These are phyloP conservation scores for Sordaria brevicollis DNA, from an alignment of 495 filamentous ascomycete genomes.

Conservation along the genomic window DNA sequence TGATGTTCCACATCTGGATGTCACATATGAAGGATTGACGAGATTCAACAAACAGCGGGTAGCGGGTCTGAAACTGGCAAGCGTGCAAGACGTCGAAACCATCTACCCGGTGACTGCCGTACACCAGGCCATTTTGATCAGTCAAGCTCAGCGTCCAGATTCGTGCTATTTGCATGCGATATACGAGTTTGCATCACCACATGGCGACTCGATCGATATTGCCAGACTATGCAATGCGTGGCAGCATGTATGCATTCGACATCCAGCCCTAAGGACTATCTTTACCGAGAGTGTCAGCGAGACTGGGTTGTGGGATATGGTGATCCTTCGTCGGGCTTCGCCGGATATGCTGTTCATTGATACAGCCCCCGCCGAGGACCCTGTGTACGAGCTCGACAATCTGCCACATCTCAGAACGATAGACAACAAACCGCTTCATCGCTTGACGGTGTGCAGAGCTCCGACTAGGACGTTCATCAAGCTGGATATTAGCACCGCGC, in stretches of 20 bases:
- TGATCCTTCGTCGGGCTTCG: slow-evolving; percentile 30
- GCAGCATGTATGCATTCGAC: slow-evolving; percentile 28
- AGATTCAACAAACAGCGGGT: slow-evolving; percentile 41
- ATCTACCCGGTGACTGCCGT: slow-evolving; percentile 57
- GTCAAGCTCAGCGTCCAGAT: slow-evolving; percentile 43
- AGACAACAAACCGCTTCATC: slow-evolving; percentile 31
- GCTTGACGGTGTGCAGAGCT: slow-evolving; percentile 35
- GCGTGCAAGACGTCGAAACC: slow-evolving; percentile 35
- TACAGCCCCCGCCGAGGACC: slow-evolving; percentile 26
- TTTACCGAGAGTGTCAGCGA: slow-evolving; percentile 33
- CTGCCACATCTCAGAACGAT: slow-evolving; percentile 25
- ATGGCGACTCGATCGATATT: slow-evolving; percentile 27
- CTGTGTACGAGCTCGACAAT: slow-evolving; percentile 30
- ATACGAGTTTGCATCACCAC: slow-evolving; percentile 42
- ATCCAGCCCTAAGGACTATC: slow-evolving; percentile 32
- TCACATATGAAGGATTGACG: slow-evolving; percentile 48
- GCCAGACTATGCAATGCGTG: slow-evolving; percentile 34
- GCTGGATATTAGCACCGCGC: slow-evolving; percentile 34
- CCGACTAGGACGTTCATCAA: slow-evolving; percentile 33
- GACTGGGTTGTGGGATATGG: slow-evolving; percentile 29
- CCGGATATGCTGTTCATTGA: slow-evolving; percentile 41
- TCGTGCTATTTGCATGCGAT: slow-evolving; percentile 53
- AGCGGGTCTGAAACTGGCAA: slow-evolving; percentile 36
- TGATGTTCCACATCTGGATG: slow-evolving; percentile 51
- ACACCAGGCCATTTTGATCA: slow-evolving; percentile 57